A percentile compares a stretch with the other conserved stretches of the same genome.
Conservation (phyloP, 257 asterid species). For the Gentiana dahurica region DNA sequence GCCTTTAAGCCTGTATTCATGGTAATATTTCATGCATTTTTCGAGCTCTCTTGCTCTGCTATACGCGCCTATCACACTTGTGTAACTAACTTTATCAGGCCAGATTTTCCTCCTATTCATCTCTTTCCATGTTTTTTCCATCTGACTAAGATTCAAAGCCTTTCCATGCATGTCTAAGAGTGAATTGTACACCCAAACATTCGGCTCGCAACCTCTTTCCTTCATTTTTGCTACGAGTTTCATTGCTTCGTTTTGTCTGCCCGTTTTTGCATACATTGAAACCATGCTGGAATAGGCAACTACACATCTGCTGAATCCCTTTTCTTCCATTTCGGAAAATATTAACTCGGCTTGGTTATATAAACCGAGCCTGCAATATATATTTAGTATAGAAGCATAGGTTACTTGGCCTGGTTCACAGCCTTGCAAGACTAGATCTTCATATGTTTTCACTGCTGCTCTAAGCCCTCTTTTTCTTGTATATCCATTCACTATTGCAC, state of each 20-base stretch:
- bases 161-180: slow-evolving; percentile 67
- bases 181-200: slow-evolving; percentile 88
- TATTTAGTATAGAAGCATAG: slow-evolving; percentile 51
- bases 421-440: slow-evolving; percentile 36
- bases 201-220: slow-evolving; percentile 62
- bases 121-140: slow-evolving; percentile 81
- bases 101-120: slow-evolving; percentile 53
- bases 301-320: slow-evolving; percentile 60
- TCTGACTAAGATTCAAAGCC: slow-evolving; percentile 34
- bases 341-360: slow-evolving; percentile 49
- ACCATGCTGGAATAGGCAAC: slow-evolving; percentile 86
- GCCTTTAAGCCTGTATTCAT: slow-evolving; percentile 55
- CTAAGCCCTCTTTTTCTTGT: slow-evolving; percentile 43
- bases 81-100: slow-evolving; percentile 72
- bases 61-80: slow-evolving; percentile 58
- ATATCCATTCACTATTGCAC: slow-evolving; percentile 77
- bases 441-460: slow-evolving; percentile 44
- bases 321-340: slow-evolving; percentile 52
- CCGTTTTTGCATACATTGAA: slow-evolving; percentile 61
- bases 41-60: slow-evolving; percentile 50
- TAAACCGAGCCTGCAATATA: slow-evolving; percentile 49
- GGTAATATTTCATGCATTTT: slow-evolving; percentile 37
- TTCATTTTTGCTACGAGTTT: slow-evolving; percentile 81
- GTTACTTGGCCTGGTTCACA: slow-evolving; percentile 93
- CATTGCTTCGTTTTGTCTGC: slow-evolving; percentile 52